phyloP scores from a whole-genome alignment of 768 basidiomycete species.

The Kwoniella europaea region DNA sequence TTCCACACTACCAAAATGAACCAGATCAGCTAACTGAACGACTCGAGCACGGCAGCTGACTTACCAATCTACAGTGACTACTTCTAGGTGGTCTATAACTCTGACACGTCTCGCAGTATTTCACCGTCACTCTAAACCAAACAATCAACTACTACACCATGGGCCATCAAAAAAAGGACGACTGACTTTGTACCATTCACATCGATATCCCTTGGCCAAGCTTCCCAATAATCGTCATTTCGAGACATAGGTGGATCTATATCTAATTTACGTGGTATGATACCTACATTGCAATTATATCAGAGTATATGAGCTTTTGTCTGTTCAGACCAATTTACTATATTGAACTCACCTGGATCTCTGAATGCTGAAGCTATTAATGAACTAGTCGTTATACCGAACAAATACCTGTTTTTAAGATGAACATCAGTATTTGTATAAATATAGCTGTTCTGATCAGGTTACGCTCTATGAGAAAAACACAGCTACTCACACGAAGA shows the following conservation, averaged over 20 bases:
- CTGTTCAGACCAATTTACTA: too few relatives aligned
- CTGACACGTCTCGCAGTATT: constrained; percentile 91
- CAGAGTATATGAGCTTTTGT: too few relatives aligned
- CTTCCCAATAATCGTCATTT: constrained; percentile 64
- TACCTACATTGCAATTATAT: constrained; percentile 64
- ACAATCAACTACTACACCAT: constrained; percentile 62
- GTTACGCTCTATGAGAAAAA: too few relatives aligned
- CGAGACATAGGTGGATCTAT: constrained; percentile 76
- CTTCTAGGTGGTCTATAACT: constrained; percentile 92
- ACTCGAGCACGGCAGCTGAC: constrained; percentile 23
- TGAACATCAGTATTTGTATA: too few relatives aligned
- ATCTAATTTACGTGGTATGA: constrained; percentile 85
- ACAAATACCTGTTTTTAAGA: constrained; percentile 32
- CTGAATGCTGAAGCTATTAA: constrained; percentile 47
- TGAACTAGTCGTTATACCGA: constrained; percentile 39
- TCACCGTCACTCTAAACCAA: constrained; percentile 74
- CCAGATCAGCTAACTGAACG: not conserved
- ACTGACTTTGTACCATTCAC: constrained; percentile 78
- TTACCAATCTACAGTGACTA: constrained; percentile 92
- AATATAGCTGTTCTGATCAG: not conserved
- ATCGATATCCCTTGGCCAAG: constrained; percentile 74
- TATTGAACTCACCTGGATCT: constrained; percentile 38
- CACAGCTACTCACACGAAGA: constrained; percentile 62
- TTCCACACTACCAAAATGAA: constrained; percentile 73
- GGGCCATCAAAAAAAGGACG: constrained; percentile 61